Evolutionary conservation across 768 basidiomycete species (phyloP), one percentile per base, ranked within the genome.

Genomic region (Pleurotus djamor): DNA sequence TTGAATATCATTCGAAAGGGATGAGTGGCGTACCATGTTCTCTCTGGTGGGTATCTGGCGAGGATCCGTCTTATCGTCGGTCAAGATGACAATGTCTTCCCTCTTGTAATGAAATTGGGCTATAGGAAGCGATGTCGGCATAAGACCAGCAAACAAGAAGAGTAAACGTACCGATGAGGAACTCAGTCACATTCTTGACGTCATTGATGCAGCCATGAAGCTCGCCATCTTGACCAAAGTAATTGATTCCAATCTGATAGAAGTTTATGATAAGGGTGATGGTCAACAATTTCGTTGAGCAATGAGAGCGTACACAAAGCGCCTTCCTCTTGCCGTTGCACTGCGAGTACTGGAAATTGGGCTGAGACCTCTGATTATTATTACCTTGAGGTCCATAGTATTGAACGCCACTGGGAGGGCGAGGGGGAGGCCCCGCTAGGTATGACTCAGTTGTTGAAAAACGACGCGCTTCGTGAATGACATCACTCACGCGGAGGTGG

Each of bases 181-280:
- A 98, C 17, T 76, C 70, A 64, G 83, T 79, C 55, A 98, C 83
- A 69, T 94, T 95, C 51, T 77, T 72, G 0, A 88, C 96, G 66
- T 99, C 96, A 69, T 98, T 96, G 69, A 96, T 89, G 69, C 96
- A 98, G 9, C 96, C 96, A 0, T 75, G 71, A 5, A 98, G 76
- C 64, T 86, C 82, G 14, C 81, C 81, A 3, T 71, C 69, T 64
- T 86, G 84, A 0, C 91, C 88, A 21, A 79, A 68, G 69, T 98
- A 98, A 71, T 94, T 94, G 65, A 97, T 92, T 0, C 96, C 96
- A 64, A 97, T 86, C 93, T 94, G 64, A 28, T 14, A 47, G 16
- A 10, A 5, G 45, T n/a, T 41, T 9, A 10, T n/a, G 7, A 16
- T 47, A 17, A 47, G 45, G 17, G 7, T 47, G 17, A 2, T 47